phyloP scores from a whole-genome alignment of 2,329 filamentous ascomycete species.

The Hymenoscyphus infarciens region DNA sequence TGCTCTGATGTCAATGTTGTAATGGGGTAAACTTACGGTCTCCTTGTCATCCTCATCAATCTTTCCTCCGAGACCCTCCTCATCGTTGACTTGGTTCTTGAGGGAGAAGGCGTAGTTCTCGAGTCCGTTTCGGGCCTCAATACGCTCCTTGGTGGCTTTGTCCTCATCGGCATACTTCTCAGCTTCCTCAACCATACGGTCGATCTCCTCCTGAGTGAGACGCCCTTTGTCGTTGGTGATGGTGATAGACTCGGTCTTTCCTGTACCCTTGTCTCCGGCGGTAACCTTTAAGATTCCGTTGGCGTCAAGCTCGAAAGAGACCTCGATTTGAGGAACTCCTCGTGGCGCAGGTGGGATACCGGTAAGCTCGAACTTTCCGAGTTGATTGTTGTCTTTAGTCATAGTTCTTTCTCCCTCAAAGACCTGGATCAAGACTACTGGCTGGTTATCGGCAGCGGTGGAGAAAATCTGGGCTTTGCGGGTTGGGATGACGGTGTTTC shows the following conservation, averaged over 20 bases:
- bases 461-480: conserved; percentile 98
- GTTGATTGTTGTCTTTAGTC: conserved; percentile 95
- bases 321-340: conserved; percentile 97
- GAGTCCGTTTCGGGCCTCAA: conserved; percentile 91
- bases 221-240: conserved; percentile 99
- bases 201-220: conserved; percentile 93
- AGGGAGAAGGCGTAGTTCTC: conserved; percentile 99
- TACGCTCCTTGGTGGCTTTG: conserved; percentile 95
- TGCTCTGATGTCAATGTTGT: not conserved
- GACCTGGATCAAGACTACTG: conserved; percentile 91
- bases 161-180: conserved; percentile 99
- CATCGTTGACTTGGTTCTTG: conserved; percentile 98
- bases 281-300: conserved; percentile 98
- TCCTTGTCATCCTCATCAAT: conserved; percentile 99
- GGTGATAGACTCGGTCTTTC: conserved; percentile 95
- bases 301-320: conserved; percentile 95
- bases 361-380: conserved; percentile 98
- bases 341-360: conserved; percentile 92
- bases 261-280: conserved; percentile 95
- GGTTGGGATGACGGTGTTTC: conserved; percentile 91
- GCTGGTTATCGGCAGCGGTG: conserved; percentile 94
- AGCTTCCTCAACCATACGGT: conserved; percentile 97
- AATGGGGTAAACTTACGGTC: conserved; percentile 55
- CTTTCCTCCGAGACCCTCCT: conserved; percentile 96
- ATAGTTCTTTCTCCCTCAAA: conserved; percentile 90